Evolutionary conservation across 108 stramenopile genomes (phyloP), one percentile per base, ranked within the genome.

Genomic region (Tribonema minus): DNA sequence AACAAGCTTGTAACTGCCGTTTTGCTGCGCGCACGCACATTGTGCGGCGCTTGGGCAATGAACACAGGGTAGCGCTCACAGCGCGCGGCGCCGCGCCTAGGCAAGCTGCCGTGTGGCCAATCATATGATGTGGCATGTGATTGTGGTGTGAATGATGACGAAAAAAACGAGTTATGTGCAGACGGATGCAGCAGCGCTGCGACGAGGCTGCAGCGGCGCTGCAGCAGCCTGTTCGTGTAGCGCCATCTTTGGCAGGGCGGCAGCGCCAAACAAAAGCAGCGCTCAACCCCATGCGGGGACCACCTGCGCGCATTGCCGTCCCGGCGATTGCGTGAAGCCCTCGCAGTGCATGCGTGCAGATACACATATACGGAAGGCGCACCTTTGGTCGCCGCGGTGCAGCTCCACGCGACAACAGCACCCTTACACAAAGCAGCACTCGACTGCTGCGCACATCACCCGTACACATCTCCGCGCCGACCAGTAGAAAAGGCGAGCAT

Each of bases 381-480:
- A n/a, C n/a, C 35, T 20, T 35, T 64, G 20, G 29, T 35, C 9
- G 46, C 46, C 9, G 46, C 46, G 20, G 46, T 54, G 72, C 87
- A 83, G 66, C 93, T 92, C 96, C 96, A 97, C n/a, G 71, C 69
- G n/a, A 98, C 91, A 23, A 92, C 86, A 36, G 93, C 63, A 1
- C 90, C 62, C 7, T 89, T 91, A 70, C 97, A 71, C 15, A 91
- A 40, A 88, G 86, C 20, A 94, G 95, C 30, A 92, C 60, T 28
- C 76, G 63, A 37, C 92, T 88, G 84, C 89, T 80, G 28, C 91
- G 76, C n/a, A n/a, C n/a, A n/a, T n/a, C n/a, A n/a, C n/a, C n/a
- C n/a, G n/a, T n/a, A n/a, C n/a, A n/a, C n/a, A n/a, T n/a, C n/a
- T n/a, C n/a, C n/a, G n/a, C n/a, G n/a, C n/a, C n/a, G n/a, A 54